Evolutionary conservation across 306 rosid species (phyloP).

Genomic region (Senna tora): DNA sequence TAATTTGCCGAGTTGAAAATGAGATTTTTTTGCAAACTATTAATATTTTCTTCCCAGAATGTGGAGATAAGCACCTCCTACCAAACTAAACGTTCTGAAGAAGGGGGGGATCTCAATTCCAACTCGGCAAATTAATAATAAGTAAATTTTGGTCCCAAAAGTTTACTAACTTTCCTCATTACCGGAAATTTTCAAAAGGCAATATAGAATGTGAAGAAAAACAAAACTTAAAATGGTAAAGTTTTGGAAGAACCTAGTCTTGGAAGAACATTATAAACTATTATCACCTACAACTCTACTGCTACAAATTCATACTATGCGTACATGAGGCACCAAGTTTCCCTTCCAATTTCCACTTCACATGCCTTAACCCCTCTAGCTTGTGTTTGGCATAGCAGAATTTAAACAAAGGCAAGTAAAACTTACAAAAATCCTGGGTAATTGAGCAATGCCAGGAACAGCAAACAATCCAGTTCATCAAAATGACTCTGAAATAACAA

Average conservation of each 20-base stretch:
- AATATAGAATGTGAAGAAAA: not conserved
- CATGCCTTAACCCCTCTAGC: not conserved
- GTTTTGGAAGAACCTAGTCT: not conserved
- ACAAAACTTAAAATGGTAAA: not conserved
- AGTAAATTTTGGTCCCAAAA: constrained; percentile 3
- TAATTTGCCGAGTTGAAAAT: too few species aligned
- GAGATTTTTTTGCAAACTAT: too few species aligned
- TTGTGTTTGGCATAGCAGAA: not conserved
- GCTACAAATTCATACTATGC: not conserved
- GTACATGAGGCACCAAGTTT: not conserved
- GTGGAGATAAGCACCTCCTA: too few species aligned
- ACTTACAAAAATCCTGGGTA: too few species aligned
- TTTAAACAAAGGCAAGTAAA: not conserved
- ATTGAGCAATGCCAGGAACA: not conserved
- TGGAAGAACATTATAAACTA: not conserved
- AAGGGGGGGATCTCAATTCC: too few species aligned
- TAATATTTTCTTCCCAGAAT: too few species aligned
- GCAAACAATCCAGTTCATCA: not conserved
- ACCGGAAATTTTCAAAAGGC: too few species aligned
- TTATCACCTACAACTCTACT: not conserved
- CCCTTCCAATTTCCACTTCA: not conserved
- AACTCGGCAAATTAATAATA: not conserved
- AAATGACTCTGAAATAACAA: not conserved
- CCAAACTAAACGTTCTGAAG: too few species aligned
- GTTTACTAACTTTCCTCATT: not conserved